These are phyloP conservation scores for Pholiota adiposa DNA, from an alignment of 1,284 basidiomycete species.

Conservation along the genomic window DNA sequence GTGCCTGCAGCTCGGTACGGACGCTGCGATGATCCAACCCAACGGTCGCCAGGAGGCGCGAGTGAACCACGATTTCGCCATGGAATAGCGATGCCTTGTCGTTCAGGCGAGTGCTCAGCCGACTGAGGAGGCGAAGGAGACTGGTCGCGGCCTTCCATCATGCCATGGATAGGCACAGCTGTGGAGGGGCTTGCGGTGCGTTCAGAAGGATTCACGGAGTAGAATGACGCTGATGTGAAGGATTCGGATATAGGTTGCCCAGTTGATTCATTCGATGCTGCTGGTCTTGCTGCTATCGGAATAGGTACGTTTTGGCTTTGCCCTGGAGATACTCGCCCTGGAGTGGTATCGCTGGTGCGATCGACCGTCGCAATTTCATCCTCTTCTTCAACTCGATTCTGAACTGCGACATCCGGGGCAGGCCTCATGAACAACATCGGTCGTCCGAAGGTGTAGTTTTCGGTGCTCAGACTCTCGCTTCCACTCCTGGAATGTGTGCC, in stretches of 20 bases:
- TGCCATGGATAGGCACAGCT: conserved; percentile 11
- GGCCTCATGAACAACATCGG: conserved; percentile 44
- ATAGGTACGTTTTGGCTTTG: conserved; percentile 15
- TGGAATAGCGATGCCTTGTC: conserved; percentile 26
- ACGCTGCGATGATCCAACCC: conserved; percentile 7
- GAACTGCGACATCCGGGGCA: conserved; percentile 25
- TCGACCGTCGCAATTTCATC: conserved; percentile 14
- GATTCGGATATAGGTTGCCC: conserved; percentile 17
- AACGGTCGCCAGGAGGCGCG: conserved; percentile 8
- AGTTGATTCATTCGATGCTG: conserved; percentile 4
- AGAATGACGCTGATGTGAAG: conserved; percentile 20
- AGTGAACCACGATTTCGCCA: conserved; percentile 14
- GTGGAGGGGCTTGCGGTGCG: conserved; percentile 25
- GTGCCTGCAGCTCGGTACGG: conserved; percentile 19
- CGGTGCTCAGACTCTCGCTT: conserved; percentile 53
- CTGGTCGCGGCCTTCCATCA: conserved; percentile 1
- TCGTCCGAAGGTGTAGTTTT: conserved; percentile 75
- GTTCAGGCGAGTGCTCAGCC: conserved; percentile 19
- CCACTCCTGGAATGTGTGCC: conserved; percentile 53
- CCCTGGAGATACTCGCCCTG: conserved; percentile 14
- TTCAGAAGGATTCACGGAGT: conserved; percentile 24
- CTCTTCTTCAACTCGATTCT: conserved; percentile 19
- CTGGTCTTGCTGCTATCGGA: conserved; percentile 10
- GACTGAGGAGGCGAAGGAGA: conserved; percentile 13
- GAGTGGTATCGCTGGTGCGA: conserved; percentile 6